Conservation (phyloP, 306 rosid species). For the Dalbergia cultrata region DNA sequence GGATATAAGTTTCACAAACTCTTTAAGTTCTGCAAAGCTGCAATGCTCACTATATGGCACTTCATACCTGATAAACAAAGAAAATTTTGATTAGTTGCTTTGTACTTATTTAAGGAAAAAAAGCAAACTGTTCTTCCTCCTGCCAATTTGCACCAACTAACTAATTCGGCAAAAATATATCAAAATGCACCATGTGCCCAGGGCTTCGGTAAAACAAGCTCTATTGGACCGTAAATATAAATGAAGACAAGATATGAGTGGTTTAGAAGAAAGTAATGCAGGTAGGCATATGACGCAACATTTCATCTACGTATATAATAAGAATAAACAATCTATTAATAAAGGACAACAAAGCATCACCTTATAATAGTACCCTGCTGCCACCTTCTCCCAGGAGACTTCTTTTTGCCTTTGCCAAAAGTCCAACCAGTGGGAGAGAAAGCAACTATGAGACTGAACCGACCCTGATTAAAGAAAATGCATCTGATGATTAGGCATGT, state of each 20-base stretch:
- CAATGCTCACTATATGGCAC: constrained; percentile 95
- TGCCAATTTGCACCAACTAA: not conserved
- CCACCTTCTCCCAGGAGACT: constrained; percentile 88
- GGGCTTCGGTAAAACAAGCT: constrained; percentile 19
- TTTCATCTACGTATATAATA: not conserved
- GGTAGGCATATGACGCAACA: constrained; percentile 15
- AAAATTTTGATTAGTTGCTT: constrained; percentile 21
- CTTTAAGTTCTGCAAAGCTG: constrained; percentile 89
- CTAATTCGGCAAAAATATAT: constrained; percentile 17
- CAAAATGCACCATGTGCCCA: constrained; percentile 3
- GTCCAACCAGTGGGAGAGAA: constrained; percentile 98
- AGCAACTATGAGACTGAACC: constrained; percentile 87
- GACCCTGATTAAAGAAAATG: constrained; percentile 59
- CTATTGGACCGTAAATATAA: constrained; percentile 7
- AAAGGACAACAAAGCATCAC: constrained; percentile 51
- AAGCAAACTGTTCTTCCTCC: constrained; percentile 13
- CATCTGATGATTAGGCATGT: constrained; percentile 31
- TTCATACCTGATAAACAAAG: constrained; percentile 70
- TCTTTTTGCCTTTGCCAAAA: constrained; percentile 91
- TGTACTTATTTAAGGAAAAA: not conserved
- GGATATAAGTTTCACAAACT: constrained; percentile 80
- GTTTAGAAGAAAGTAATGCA: constrained; percentile 3
- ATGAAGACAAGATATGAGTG: not conserved
- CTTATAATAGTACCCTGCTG: constrained; percentile 96
- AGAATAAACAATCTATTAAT: not conserved